Evolutionary conservation across 768 basidiomycete genomes (phyloP), one percentile per base, ranked within the genome.

Genomic region (Xanthoconium stramineum): DNA sequence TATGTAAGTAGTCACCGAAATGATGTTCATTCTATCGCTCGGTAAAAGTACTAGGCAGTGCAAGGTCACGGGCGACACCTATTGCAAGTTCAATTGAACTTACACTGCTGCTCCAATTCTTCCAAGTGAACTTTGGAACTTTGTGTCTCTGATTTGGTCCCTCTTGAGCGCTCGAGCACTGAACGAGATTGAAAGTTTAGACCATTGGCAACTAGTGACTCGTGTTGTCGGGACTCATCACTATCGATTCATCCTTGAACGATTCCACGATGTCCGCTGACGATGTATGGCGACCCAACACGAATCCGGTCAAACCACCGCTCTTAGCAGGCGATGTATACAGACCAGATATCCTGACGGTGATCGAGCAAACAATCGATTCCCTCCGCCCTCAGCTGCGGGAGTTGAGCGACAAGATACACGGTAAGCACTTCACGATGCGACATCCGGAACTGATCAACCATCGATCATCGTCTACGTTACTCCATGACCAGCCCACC

Each of bases 331-430:
- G 72, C 3, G 56, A 67, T 13, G 67, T 87, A 8, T 84, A 80
- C 63, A 75, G 81, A 46, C 81, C 81, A 9, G 85, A 88, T 54
- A 76, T 88, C 28, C 71, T 87, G 28, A 72, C 81, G 56, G 77
- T 80, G 17, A 86, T 90, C 46, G 84, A 85, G 57, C 64, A 72
- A 17, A 78, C 76, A 54, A 79, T 91, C 37, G 66, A 76, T 50
- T 74, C 74, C 30, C 71, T 89, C 39, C 78, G 82, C 57, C 67
- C 69, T 6, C 84, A 88, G 45, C 67, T 92, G 50, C 76, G 83
- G 51, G 74, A 67, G 35, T 66, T 93, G 20, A 92, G 89, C 63
- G 70, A 89, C 36, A 84, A 89, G 61, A 89, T 93, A 28, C 88
- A 88, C 56, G 80, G 89, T 86, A 63, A 36, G 49, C 5, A 7